phyloP scores from a whole-genome alignment of 768 basidiomycete species.

The Hypholoma fasciculare region DNA sequence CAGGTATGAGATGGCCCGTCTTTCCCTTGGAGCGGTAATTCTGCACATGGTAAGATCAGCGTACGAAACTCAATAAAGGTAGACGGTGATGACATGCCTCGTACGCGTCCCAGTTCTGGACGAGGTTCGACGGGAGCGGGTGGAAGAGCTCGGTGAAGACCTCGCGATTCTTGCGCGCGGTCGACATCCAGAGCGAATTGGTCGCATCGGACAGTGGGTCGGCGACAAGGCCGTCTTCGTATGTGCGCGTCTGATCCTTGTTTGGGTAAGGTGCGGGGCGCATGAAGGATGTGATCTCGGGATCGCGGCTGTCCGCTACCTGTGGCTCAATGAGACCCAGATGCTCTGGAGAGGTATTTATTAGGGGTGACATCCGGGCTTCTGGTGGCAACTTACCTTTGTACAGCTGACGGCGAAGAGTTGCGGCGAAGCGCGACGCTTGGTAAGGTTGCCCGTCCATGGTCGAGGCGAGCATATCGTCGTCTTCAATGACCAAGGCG shows the following conservation, averaged over 20 bases:
- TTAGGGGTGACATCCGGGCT: no score
- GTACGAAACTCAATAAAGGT: not conserved
- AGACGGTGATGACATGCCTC: slow-evolving; percentile 44
- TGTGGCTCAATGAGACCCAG: slow-evolving; percentile 86
- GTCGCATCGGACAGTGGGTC: slow-evolving; percentile 76
- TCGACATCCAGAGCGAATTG: slow-evolving; percentile 59
- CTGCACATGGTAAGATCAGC: slow-evolving; percentile 34
- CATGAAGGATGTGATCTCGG: slow-evolving; percentile 64
- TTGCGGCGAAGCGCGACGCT: slow-evolving; percentile 80
- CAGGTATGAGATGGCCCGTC: slow-evolving; percentile 79
- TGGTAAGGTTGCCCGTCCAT: slow-evolving; percentile 80
- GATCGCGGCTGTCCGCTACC: slow-evolving; percentile 33
- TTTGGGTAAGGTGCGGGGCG: slow-evolving; percentile 73
- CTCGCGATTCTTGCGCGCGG: slow-evolving; percentile 79
- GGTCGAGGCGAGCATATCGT: slow-evolving; percentile 66
- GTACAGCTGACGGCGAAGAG: slow-evolving; percentile 81
- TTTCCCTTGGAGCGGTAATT: slow-evolving; percentile 74
- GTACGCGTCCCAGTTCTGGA: slow-evolving; percentile 78
- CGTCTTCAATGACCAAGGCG: slow-evolving; percentile 88
- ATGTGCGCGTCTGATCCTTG: slow-evolving; percentile 57
- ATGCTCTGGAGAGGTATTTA: slow-evolving; percentile 54
- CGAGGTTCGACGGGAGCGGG: slow-evolving; percentile 82
- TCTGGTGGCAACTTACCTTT: slow-evolving; percentile 47
- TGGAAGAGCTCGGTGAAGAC: slow-evolving; percentile 87
- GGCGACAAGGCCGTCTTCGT: slow-evolving; percentile 67